Evolutionary conservation across 2,329 filamentous ascomycete species (phyloP), one percentile per base, ranked within the genome.

Genomic region (Botrytis cinerea): DNA sequence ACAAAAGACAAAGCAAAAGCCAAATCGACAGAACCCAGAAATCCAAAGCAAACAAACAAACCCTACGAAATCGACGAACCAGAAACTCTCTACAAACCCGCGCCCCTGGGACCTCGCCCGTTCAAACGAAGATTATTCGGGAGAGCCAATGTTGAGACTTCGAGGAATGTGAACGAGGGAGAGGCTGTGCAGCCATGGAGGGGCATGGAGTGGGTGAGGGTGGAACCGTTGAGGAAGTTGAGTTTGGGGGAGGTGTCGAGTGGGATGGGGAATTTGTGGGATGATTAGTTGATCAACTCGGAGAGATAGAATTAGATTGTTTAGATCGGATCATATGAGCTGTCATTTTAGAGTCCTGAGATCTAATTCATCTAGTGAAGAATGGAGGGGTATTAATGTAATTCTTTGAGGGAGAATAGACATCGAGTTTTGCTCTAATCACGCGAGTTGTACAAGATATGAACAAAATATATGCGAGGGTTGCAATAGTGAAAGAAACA

Each of bases 241-340:
- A 79, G 76, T 74, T 69, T 80, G 22, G 78, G 78, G 28, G 77
- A 78, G 61, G 69, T 76, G 6, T 75, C 74, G 10, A 64, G 67
- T 9, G 73, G 74, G 3, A 63, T 77, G 32, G 76, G 77, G 9
- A 74, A 75, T 62, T 38, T 76, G 45, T 75, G 75, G 67, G 72
- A 74, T 57, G 69, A 54, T 72, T 63, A 67, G 61, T 28, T 40
- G 3, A 45, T 45, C 14, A 45, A 16, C 14, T 45, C 14, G 51
- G 45, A 10, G 6, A 3, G n/a, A 35, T 22, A 10, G 10, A 40
- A 45, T 61, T 40, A 40, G 35, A 61, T 28, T 20, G 20, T 1
- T 38, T 38, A 38, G 8, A 38, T 38, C 38, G 1, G 38, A 38
- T 38, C 7, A 38, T n/a, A 45, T 63, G 18, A 38, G 18, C 8